Base-by-base conservation (phyloP, 129 eudicot species). In the Escallonia rubra region DNA sequence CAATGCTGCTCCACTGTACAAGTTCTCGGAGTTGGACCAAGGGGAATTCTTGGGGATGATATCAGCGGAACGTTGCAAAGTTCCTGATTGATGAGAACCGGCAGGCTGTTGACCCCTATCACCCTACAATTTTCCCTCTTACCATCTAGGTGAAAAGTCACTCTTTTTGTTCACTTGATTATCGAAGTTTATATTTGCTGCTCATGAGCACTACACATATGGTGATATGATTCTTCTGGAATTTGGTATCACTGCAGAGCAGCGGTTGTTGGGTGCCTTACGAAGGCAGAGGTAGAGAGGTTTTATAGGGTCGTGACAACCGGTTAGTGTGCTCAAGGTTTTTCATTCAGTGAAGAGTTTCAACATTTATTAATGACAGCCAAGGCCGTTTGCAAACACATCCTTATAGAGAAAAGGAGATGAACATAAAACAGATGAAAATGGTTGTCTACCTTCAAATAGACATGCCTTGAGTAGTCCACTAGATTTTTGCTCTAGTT, bases 51-150 rank as follows among this genome's bases (percentile, higher is more conserved):
- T 5, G 81, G 85, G 15, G 97, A 88, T 52, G 80, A 85, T 39
- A n/a, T n/a, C n/a, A 91, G 63, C 85, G 97, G 97, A 91, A 91
- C 79, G 88, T 91, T 45, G 87, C n/a, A n/a, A n/a, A n/a, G n/a
- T n/a, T n/a, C n/a, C n/a, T n/a, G n/a, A n/a, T 91, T 3, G 85
- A 78, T 65, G 81, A 69, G 74, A 72, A 72, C 9, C 94, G 97
- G 61, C 86, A 83, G 42, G 76, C 85, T 51, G 86, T 85, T 41
- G 87, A 79, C 77, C 96, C 94, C 62, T 91, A 88, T 81, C 85
- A 88, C 72, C 97, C 97, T 46, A 88, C 97, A 13, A 91, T 94
- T 48, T 83, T 96, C 44, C 96, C 97, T 65, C 94, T 85, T 41
- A 85, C 94, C 41, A 67, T 88, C 8, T 96, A 88, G 90, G 97